Percentiles rank a stretch among this genome's conserved stretches.
phyloP scores from a whole-genome alignment of 176 grass and related monocot species.

The Oryza glumipatula region DNA sequence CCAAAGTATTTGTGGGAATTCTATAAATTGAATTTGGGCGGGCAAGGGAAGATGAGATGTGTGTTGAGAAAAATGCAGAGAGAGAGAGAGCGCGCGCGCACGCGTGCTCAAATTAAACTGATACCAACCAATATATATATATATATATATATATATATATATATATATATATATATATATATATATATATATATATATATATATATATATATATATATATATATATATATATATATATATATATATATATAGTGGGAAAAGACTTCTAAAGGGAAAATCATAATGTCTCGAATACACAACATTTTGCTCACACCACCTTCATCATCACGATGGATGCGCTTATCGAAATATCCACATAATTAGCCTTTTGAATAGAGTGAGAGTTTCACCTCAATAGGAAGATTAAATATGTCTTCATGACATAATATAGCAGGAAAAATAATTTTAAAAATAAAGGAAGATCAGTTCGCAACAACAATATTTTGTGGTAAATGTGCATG shows the following conservation, averaged over 20 bases:
- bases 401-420: not conserved
- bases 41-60: not conserved
- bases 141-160: no score
- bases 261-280: not conserved
- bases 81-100: not conserved
- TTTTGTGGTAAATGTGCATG: not conserved
- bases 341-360: not conserved
- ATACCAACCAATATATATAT: not conserved
- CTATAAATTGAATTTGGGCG: not conserved
- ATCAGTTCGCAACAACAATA: not conserved
- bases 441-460: not conserved
- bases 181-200: no score
- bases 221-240: no score
- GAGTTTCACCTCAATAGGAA: not conserved
- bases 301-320: not conserved
- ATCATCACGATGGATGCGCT: not conserved
- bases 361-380: not conserved
- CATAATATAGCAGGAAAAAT: not conserved
- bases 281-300: not conserved
- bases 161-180: no score
- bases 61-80: not conserved
- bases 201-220: no score
- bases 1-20: not conserved
- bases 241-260: not conserved
- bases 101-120: no score